phyloP scores from a whole-genome alignment of 2,329 filamentous ascomycete species.

The Cladophialophora exuberans region DNA sequence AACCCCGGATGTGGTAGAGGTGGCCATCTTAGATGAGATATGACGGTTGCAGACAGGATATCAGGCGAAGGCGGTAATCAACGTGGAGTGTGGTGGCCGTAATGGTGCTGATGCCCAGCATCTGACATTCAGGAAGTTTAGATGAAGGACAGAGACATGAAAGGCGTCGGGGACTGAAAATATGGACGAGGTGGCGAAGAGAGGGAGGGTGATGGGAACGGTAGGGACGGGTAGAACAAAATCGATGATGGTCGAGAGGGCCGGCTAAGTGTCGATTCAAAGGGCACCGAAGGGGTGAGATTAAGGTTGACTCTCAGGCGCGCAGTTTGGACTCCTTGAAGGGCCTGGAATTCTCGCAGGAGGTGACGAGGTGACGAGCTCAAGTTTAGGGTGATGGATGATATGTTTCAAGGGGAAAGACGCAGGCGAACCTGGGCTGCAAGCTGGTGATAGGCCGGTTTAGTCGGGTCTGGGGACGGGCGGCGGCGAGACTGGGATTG shows the following conservation, averaged over 20 bases:
- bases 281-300: constrained; percentile 13
- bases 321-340: background rate
- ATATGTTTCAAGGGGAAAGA: constrained; percentile 21
- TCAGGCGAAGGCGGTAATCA: constrained; percentile 3
- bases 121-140: constrained; percentile 2
- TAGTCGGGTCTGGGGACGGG: too few relatives aligned
- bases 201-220: background rate
- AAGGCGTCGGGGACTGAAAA: constrained; percentile 1
- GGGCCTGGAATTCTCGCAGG: constrained; percentile 6
- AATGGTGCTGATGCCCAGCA: constrained; percentile 15
- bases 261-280: background rate
- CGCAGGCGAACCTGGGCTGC: background rate
- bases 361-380: constrained; percentile 3
- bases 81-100: constrained; percentile 2
- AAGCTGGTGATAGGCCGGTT: constrained; percentile 4
- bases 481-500: background rate
- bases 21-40: constrained; percentile 24
- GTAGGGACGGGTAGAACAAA: background rate
- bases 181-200: background rate
- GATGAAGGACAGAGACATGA: constrained; percentile 6
- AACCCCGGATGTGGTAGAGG: constrained; percentile 19
- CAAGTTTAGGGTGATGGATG: background rate
- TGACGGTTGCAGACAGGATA: background rate
- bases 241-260: constrained; percentile 2
- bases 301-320: constrained; percentile 11